Evolutionary conservation across 2,329 filamentous ascomycete genomes (phyloP).

Genomic region (Tolypocladium capitatum): DNA sequence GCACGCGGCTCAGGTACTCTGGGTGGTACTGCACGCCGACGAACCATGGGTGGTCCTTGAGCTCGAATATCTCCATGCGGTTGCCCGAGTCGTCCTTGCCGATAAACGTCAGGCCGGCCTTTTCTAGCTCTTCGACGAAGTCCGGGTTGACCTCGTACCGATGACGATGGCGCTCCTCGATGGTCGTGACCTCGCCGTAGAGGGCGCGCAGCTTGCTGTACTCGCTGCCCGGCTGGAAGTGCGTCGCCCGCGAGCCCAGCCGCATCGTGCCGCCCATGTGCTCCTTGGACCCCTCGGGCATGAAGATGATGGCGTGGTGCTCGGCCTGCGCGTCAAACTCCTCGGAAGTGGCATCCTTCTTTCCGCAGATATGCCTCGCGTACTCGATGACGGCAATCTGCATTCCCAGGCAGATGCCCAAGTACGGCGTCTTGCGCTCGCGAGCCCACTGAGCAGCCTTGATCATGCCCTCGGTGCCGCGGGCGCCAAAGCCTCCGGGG

Average conservation of each 20-base stretch:
- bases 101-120: constrained; percentile 59
- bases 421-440: constrained; percentile 64
- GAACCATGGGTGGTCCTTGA: constrained; percentile 73
- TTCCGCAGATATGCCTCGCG: constrained; percentile 60
- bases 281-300: constrained; percentile 57
- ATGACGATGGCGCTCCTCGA: constrained; percentile 71
- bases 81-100: constrained; percentile 68
- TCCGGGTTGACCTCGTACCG: constrained; percentile 84
- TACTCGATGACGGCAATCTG: constrained; percentile 87
- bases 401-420: constrained; percentile 87
- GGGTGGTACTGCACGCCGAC: constrained; percentile 81
- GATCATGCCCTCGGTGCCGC: constrained; percentile 87
- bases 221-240: constrained; percentile 63
- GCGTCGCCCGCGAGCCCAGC: constrained; percentile 58
- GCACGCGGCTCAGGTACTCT: constrained; percentile 57
- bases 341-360: constrained; percentile 41
- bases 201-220: constrained; percentile 67
- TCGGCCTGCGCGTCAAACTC: constrained; percentile 43
- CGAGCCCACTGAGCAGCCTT: constrained; percentile 76
- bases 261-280: constrained; percentile 78
- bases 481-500: constrained; percentile 65
- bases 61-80: constrained; percentile 72
- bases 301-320: constrained; percentile 69
- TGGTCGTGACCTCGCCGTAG: constrained; percentile 46
- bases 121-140: constrained; percentile 54